phyloP scores from a whole-genome alignment of 305 asterid genomes.

The Fraxinus dipetala region DNA sequence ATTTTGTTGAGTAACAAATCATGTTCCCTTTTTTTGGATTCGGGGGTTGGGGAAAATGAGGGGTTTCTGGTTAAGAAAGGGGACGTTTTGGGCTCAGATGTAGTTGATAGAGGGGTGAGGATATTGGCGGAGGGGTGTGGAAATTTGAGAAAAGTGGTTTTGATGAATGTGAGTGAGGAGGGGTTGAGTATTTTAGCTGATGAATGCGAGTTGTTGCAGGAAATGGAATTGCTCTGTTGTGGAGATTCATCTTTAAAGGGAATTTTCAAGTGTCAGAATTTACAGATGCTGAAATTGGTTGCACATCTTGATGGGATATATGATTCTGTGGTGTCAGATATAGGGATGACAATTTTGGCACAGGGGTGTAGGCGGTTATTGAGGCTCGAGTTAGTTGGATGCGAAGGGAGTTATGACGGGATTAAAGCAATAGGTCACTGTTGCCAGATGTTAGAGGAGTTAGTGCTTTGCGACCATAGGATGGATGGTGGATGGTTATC shows the following conservation, averaged over 20 bases:
- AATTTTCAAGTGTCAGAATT: conserved; percentile 47
- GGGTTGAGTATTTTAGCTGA: conserved; percentile 53
- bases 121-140: conserved; percentile 59
- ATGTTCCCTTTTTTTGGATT: conserved; percentile 45
- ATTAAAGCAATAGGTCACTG: conserved; percentile 86
- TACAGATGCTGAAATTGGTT: conserved; percentile 73
- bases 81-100: conserved; percentile 43
- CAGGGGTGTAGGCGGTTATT: conserved; percentile 76
- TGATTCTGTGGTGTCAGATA: conserved; percentile 60
- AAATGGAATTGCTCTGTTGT: conserved; percentile 64
- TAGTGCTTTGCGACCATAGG: conserved; percentile 62
- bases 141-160: conserved; percentile 46
- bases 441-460: conserved; percentile 81
- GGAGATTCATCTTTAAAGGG: conserved; percentile 60
- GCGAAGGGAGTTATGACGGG: conserved; percentile 92
- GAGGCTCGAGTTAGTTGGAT: conserved; percentile 77
- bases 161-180: conserved; percentile 61
- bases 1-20: conserved; percentile 52
- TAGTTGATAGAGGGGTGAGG: conserved; percentile 60
- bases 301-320: conserved; percentile 61
- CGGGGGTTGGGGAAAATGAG: conserved; percentile 28
- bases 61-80: conserved; percentile 45
- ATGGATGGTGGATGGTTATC: conserved; percentile 92
- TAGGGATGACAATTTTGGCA: conserved; percentile 76
- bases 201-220: conserved; percentile 76